phyloP scores from a whole-genome alignment of 306 rosid genomes.

The Ziziphus jujuba region DNA sequence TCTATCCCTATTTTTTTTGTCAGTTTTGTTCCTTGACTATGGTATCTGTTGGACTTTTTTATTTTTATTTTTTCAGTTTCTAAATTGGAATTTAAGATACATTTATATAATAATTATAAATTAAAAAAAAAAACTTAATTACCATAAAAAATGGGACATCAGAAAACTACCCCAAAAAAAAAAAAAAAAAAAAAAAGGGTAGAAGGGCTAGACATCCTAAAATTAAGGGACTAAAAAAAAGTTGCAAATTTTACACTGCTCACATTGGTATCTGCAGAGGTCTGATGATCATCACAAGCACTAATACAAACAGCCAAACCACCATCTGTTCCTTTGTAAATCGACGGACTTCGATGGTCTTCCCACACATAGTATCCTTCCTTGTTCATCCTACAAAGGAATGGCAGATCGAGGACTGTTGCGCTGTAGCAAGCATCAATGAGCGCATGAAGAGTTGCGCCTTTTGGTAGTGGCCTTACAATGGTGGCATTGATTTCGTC shows the following conservation, averaged over 20 bases:
- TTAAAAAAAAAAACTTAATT: too few species aligned
- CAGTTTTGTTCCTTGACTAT: too few species aligned
- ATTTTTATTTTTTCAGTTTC: too few species aligned
- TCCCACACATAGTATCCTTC: constrained; percentile 35
- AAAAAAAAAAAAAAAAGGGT: too few species aligned
- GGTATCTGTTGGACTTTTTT: too few species aligned
- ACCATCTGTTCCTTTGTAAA: constrained; percentile 41
- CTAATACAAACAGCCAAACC: constrained; percentile 41
- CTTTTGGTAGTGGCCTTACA: constrained; percentile 56
- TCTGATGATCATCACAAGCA: constrained; percentile 43
- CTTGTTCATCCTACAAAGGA: constrained; percentile 51
- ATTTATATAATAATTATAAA: too few species aligned
- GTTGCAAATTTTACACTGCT: background rate
- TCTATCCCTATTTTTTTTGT: too few species aligned
- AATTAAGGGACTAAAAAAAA: background rate
- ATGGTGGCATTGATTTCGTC: constrained; percentile 64
- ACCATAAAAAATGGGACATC: too few species aligned
- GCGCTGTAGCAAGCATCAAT: constrained; percentile 64
- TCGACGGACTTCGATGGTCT: constrained; percentile 32
- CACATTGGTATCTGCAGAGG: constrained; percentile 41
- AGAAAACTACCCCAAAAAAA: too few species aligned
- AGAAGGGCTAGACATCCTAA: too few species aligned
- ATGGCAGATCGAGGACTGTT: constrained; percentile 57
- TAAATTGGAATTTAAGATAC: too few species aligned
- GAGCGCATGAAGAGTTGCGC: constrained; percentile 61